Evolutionary conservation across 2,329 filamentous ascomycete species (phyloP).

Genomic region (Chalara sp.): DNA sequence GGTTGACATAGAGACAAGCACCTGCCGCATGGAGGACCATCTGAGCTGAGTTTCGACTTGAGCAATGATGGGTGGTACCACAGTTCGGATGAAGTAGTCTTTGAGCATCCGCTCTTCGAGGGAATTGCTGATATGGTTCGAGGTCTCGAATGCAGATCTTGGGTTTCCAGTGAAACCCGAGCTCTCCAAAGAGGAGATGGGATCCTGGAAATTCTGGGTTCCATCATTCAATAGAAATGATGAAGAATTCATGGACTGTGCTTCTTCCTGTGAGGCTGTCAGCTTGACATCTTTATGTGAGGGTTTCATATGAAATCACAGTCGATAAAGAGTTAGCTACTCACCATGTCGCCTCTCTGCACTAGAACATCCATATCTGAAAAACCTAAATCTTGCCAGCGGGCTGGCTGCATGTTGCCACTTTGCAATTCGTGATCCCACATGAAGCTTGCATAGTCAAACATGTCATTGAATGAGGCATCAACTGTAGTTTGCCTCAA

Average conservation of each 20-base stretch:
- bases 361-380: constrained; percentile 3
- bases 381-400: constrained; percentile 6
- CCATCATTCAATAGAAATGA: background rate
- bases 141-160: background rate
- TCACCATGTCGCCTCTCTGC: constrained; percentile 1
- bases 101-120: constrained; percentile 33
- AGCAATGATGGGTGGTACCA: constrained; percentile 45
- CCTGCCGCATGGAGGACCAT: constrained; percentile 42
- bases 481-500: background rate
- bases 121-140: constrained; percentile 17
- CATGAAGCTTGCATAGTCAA: constrained; percentile 43
- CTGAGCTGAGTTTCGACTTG: constrained; percentile 46
- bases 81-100: constrained; percentile 41
- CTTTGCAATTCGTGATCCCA: constrained; percentile 29
- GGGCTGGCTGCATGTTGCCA: constrained; percentile 22
- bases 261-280: background rate
- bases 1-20: constrained; percentile 40
- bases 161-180: background rate
- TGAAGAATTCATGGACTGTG: constrained; percentile 13
- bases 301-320: background rate
- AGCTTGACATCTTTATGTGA: background rate
- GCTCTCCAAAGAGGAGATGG: background rate
- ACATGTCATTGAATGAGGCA: constrained; percentile 28
- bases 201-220: constrained; percentile 4
- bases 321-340: background rate